These are phyloP conservation scores for Ambrosiella cleistominuta DNA, from an alignment of 2,329 filamentous ascomycete species.

Conservation along the genomic window DNA sequence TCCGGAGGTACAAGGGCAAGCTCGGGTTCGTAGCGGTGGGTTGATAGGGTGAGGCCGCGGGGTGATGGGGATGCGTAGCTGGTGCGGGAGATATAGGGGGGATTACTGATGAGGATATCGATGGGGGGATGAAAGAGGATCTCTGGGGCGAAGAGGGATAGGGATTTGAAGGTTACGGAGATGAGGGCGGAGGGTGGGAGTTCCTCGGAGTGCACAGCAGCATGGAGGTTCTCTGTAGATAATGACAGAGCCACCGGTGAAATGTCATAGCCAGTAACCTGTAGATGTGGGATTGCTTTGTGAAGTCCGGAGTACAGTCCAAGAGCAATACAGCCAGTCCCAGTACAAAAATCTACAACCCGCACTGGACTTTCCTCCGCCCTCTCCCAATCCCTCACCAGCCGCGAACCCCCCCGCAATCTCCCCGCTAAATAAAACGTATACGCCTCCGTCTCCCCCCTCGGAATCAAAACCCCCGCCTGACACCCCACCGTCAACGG, in stretches of 20 bases:
- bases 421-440: slow-evolving; percentile 35
- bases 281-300: slow-evolving; percentile 21
- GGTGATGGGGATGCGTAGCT: slow-evolving; percentile 22
- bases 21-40: slow-evolving; percentile 64
- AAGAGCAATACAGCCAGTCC: slow-evolving; percentile 77
- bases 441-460: slow-evolving; percentile 59
- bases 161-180: slow-evolving; percentile 13
- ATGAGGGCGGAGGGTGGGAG: slow-evolving; percentile 14
- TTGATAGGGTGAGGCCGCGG: slow-evolving; percentile 45
- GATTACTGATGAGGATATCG: slow-evolving; percentile 70
- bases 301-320: slow-evolving; percentile 48
- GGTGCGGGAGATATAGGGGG: slow-evolving; percentile 64
- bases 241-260: slow-evolving; percentile 47
- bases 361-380: slow-evolving; percentile 25
- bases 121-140: slow-evolving; percentile 13
- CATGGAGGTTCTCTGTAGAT: slow-evolving; percentile 45
- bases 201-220: slow-evolving; percentile 19
- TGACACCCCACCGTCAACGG: slow-evolving; percentile 59
- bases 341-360: slow-evolving; percentile 75
- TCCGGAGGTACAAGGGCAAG: slow-evolving; percentile 51
- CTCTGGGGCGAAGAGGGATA: background rate
- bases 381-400: background rate
- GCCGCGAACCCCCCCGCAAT: slow-evolving; percentile 16
- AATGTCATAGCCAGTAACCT: slow-evolving; percentile 56
- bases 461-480: slow-evolving; percentile 69